These are phyloP conservation scores for Cladophialophora immunda DNA, from an alignment of 2,329 filamentous ascomycete genomes.

Conservation along the genomic window DNA sequence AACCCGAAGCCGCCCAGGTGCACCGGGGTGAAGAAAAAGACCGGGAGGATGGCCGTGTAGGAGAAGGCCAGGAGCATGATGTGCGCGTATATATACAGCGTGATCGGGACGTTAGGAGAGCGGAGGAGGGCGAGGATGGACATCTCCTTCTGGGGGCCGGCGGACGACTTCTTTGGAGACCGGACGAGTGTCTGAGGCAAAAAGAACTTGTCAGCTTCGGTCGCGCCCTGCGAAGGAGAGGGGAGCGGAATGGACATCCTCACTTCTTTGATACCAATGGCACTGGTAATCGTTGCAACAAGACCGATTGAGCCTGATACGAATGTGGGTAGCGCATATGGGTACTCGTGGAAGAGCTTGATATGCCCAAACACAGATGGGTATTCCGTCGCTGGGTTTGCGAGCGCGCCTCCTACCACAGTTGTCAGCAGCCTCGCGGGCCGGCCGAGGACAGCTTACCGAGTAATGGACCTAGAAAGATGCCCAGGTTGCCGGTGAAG, in stretches of 20 bases:
- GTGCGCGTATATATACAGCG: conserved; percentile 72
- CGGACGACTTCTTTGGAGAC: conserved; percentile 12
- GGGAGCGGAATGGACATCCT: conserved; percentile 9
- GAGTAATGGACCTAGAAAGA: conserved; percentile 75
- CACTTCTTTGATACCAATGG: conserved; percentile 69
- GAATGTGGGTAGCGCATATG: conserved; percentile 72
- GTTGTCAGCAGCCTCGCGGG: conserved; percentile 1
- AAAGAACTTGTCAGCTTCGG: background rate
- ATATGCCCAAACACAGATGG: conserved; percentile 63
- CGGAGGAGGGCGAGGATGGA: conserved; percentile 65
- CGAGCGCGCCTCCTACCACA: conserved; percentile 67
- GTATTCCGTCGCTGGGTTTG: conserved; percentile 72
- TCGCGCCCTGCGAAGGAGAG: background rate
- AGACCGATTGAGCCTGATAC: conserved; percentile 64
- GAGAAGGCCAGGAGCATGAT: conserved; percentile 74
- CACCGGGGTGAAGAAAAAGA: conserved; percentile 73
- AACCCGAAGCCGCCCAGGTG: conserved; percentile 72
- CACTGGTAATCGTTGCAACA: conserved; percentile 60
- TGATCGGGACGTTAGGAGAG: conserved; percentile 70
- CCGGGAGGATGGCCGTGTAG: conserved; percentile 74
- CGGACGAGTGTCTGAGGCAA: conserved; percentile 26
- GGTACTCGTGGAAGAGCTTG: conserved; percentile 69
- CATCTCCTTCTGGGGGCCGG: conserved; percentile 43
- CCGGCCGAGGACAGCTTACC: conserved; percentile 34
- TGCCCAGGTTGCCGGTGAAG: conserved; percentile 76